Percentiles rank a stretch among this genome's conserved stretches.
These are phyloP conservation scores for Neofusicoccum kwambonambiense DNA, from an alignment of 2,329 filamentous ascomycete species.

Conservation along the genomic window DNA sequence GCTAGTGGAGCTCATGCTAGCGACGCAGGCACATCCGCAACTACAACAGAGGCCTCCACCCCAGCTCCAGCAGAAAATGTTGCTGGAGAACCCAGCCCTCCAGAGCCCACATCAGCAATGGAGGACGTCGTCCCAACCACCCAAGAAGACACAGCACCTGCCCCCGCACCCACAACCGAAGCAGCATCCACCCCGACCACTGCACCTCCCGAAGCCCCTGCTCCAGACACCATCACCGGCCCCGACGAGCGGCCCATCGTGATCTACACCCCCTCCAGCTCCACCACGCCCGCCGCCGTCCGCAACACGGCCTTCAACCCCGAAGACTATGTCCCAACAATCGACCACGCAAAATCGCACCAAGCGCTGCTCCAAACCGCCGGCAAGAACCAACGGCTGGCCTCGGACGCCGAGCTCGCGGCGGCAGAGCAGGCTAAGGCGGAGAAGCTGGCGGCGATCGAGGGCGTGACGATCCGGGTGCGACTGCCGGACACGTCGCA, in stretches of 20 bases:
- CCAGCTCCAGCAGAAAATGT: slow-evolving; percentile 28
- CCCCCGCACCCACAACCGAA: slow-evolving; percentile 21
- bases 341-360: slow-evolving; percentile 72
- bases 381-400: slow-evolving; percentile 71
- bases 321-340: slow-evolving; percentile 71
- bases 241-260: slow-evolving; percentile 54
- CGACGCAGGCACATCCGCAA: slow-evolving; percentile 29
- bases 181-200: slow-evolving; percentile 19
- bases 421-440: slow-evolving; percentile 65
- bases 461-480: slow-evolving; percentile 70
- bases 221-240: slow-evolving; percentile 20
- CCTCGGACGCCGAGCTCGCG: slow-evolving; percentile 78
- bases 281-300: slow-evolving; percentile 73
- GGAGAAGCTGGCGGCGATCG: slow-evolving; percentile 63
- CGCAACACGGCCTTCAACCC: slow-evolving; percentile 62
- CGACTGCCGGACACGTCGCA: slow-evolving; percentile 85
- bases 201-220: slow-evolving; percentile 21
- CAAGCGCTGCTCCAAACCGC: slow-evolving; percentile 64
- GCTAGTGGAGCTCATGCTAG: slow-evolving; percentile 29
- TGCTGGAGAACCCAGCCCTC: slow-evolving; percentile 25
- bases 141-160: slow-evolving; percentile 27
- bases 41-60: slow-evolving; percentile 24
- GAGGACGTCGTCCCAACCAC: slow-evolving; percentile 15
- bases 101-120: slow-evolving; percentile 7
- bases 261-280: slow-evolving; percentile 76